Conservation (phyloP, 768 basidiomycete genomes). For the Lactarius quietus region DNA sequence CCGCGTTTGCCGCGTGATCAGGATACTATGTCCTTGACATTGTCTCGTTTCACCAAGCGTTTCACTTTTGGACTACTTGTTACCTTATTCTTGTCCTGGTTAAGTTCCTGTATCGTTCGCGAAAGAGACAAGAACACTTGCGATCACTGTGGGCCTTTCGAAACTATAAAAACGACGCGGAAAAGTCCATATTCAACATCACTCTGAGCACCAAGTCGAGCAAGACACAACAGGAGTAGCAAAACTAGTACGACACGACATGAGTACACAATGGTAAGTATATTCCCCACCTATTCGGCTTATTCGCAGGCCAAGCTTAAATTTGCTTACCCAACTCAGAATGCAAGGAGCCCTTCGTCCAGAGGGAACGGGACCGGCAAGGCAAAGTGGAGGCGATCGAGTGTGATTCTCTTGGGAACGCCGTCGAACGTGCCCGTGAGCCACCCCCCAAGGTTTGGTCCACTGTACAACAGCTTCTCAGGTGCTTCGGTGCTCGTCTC, state of each 20-base stretch:
- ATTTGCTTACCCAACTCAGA: not conserved
- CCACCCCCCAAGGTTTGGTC: not conserved
- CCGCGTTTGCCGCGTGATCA: not conserved
- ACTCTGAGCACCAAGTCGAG: not conserved
- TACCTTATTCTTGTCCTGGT: not conserved
- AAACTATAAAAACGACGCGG: not conserved
- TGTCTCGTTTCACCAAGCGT: too few species aligned
- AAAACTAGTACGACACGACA: not conserved
- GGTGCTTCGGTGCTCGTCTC: not conserved
- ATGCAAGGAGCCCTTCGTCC: not conserved
- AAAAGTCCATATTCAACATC: not conserved
- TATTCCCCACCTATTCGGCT: not conserved
- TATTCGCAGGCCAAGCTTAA: not conserved
- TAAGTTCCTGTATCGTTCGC: not conserved
- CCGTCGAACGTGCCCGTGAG: not conserved
- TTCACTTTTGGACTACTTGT: not conserved
- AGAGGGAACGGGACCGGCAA: constrained; percentile 4
- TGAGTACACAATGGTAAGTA: not conserved
- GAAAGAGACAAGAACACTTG: not conserved
- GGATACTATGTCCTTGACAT: not conserved
- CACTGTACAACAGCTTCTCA: not conserved
- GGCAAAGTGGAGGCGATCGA: not conserved
- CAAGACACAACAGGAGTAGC: not conserved
- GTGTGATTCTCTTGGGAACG: not conserved
- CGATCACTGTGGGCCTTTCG: not conserved